Base-by-base conservation (phyloP, 2,329 filamentous ascomycete genomes). In the Ascochyta viciae-villosae region DNA sequence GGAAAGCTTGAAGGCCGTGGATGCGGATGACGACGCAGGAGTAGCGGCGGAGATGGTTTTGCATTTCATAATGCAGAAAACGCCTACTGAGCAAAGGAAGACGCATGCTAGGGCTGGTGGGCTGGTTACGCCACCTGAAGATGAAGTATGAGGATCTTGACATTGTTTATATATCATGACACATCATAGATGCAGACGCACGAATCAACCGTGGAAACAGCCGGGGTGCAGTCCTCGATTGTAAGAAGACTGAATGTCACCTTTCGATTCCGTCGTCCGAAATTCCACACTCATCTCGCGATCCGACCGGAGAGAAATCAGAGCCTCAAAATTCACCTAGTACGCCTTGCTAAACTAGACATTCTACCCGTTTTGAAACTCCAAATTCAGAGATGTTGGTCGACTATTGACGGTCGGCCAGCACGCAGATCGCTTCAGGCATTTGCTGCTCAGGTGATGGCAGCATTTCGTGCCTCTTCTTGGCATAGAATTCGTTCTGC, bases 21-120 rank as follows among this genome's bases (percentile, higher is more conserved):
- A 66, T 43, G 60, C 48, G 1, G 68, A 69, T 15, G 73, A 74
- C 39, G 74, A 77, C 58, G 60, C 71, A 0, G 54, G 60, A n/a
- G 57, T 60, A 38, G 71, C 67, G 3, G 70, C 71, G 9, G 68
- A 70, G 12, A 61, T 74, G 13, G 71, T 76, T 27, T 41, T 76
- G 34, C 61, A 58, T 23, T 77, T 76, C 50, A 61, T 75, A 24
- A 34, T 69, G 19, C 70, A 67, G 42, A 39, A 56, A 23, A 42
- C 33, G 1, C 9, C 15, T 4, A 16, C 22, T 19, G 46, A 16
- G 16, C 22, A 37, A 10, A 22, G 15, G 1, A 13, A 29, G 29
- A 55, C 44, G 9, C 33, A 57, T 37, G 43, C 29, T 19, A 50
- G 52, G 19, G 43, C 55, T n/a, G 56, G 52, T 4, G 65, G 65